Evolutionary conservation across 176 grass and related monocot genomes (phyloP).

Genomic region (Cymbopogon citratus): DNA sequence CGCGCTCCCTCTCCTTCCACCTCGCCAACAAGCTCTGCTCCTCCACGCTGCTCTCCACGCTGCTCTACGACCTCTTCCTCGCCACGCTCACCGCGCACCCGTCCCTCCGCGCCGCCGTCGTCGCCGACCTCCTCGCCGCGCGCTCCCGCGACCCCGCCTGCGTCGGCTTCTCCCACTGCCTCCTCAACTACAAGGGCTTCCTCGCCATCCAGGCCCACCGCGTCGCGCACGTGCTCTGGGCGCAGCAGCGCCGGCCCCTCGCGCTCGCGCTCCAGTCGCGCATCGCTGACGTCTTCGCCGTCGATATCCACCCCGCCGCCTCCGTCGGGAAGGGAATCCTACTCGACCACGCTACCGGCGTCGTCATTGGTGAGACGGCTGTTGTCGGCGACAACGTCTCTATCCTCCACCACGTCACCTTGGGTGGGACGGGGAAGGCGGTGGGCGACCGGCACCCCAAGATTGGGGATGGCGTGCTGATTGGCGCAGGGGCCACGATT

Average conservation of each 20-base stretch:
- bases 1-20: constrained; percentile 86
- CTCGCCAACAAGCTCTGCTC: constrained; percentile 98
- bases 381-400: constrained; percentile 91
- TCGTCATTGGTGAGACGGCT: constrained; percentile 92
- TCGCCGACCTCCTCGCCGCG: constrained; percentile 83
- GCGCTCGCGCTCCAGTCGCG: constrained; percentile 87
- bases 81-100: constrained; percentile 55
- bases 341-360: constrained; percentile 89
- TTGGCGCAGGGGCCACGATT: constrained; percentile 85
- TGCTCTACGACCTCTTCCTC: constrained; percentile 94
- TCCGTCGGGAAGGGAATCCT: constrained; percentile 80
- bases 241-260: constrained; percentile 58
- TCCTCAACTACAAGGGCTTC: constrained; percentile 98
- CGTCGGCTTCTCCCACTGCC: constrained; percentile 76
- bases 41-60: constrained; percentile 82
- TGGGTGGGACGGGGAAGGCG: constrained; percentile 85
- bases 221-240: constrained; percentile 74
- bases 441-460: constrained; percentile 86
- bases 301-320: constrained; percentile 94
- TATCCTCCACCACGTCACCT: constrained; percentile 92
- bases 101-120: constrained; percentile 48
- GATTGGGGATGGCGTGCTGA: constrained; percentile 82
- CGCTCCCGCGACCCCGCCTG: constrained; percentile 77
- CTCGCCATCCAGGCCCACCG: constrained; percentile 95
- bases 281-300: constrained; percentile 82